Conservation (phyloP, 2,329 filamentous ascomycete genomes). For the Phialemoniopsis sp. region DNA sequence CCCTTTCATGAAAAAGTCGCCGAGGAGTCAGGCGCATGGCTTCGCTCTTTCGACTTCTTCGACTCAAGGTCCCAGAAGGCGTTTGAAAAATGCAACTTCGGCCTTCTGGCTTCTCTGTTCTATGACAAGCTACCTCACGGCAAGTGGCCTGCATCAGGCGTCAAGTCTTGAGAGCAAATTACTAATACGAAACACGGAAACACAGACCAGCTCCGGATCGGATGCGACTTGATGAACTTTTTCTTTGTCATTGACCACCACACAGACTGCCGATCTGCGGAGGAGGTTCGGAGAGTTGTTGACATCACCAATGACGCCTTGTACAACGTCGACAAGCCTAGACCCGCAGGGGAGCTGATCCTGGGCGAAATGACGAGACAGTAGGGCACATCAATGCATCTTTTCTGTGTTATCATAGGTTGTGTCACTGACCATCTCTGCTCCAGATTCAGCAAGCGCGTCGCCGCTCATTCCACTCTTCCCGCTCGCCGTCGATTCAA, state of each 20-base stretch:
- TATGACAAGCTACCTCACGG: conserved; percentile 9
- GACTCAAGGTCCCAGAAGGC: conserved; percentile 9
- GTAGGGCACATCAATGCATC: too few species aligned
- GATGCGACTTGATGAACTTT: conserved; percentile 18
- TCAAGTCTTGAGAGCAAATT: neutral
- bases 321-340: conserved; percentile 8
- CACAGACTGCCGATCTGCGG: conserved; percentile 10
- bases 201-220: conserved; percentile 8
- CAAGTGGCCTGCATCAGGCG: neutral
- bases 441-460: too few species aligned
- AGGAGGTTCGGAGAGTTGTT: conserved; percentile 6
- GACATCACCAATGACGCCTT: conserved; percentile 14
- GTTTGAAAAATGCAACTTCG: conserved; percentile 14
- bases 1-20: conserved; percentile 5
- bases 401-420: too few species aligned
- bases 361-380: conserved; percentile 15
- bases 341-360: conserved; percentile 11
- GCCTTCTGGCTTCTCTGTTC: conserved; percentile 9
- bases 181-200: neutral
- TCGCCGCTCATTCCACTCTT: too few species aligned
- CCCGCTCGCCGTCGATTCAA: too few species aligned
- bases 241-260: conserved; percentile 20
- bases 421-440: too few species aligned
- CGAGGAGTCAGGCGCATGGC: conserved; percentile 9
- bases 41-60: conserved; percentile 11